Base-by-base conservation (phyloP, 208 protist genomes). In the Eutreptiella sp. region DNA sequence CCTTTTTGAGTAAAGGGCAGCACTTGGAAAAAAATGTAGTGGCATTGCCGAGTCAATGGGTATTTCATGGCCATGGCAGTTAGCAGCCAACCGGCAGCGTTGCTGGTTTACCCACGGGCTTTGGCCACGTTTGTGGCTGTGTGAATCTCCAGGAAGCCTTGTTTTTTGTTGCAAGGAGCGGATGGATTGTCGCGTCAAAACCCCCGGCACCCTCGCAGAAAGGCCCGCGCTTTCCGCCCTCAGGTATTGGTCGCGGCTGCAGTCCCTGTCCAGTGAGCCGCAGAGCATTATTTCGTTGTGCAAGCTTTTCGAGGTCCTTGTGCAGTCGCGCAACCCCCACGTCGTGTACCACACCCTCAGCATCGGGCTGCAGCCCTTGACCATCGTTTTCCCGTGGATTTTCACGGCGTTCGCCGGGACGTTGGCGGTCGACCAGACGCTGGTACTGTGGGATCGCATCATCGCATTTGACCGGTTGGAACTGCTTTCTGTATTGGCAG, bases 371-470 rank as follows among this genome's bases (percentile, higher is more conserved):
- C 55, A 41, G n/a, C 68, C 68, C 14, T 36, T 74, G 1, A 29
- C 47, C 4, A 66, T 74, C 19, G 68, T 54, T 2, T 74, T 76
- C 29, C 67, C 36, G 27, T 74, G 68, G 68, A 74, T 74, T 4
- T 65, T 59, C 14, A 35, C 34, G 14, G 68, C 69, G 4, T 74
- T 74, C 53, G 11, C 31, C 31, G 68, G 69, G 21, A 69, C 45
- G 60, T 34, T 74, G 3, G 14, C 38, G 9, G 32, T 66, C 9
- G 66, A 71, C 21, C 66, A 71, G 57, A 14, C 75, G 19, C 57
- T 74, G 23, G 16, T 74, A 7, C 24, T 74, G 5, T 74, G 68
- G 68, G 68, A 74, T 47, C 1, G 68, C 16, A 66, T 74, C 9
- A 41, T 74, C 2, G 66, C 42, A 11, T 74, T 74, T 29, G 68